Percentiles rank a stretch among this genome's conserved stretches.
Evolutionary conservation across 1,284 basidiomycete genomes (phyloP).

Genomic region (Inonotus obliquus): DNA sequence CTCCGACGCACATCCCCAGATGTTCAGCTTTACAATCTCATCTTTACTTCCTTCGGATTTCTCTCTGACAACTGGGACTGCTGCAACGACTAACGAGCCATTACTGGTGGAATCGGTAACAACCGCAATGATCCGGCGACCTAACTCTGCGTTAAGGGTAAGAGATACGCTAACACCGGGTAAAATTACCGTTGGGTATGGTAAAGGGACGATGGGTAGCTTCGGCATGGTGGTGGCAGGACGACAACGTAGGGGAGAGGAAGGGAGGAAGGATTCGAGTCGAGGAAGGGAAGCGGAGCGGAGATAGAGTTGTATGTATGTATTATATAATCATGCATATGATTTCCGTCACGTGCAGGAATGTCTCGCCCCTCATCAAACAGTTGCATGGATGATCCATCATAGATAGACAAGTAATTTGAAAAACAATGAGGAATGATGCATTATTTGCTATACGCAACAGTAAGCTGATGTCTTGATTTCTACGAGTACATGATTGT

Average conservation of each 20-base stretch:
- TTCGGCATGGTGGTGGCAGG: constrained; percentile 28
- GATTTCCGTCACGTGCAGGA: not conserved
- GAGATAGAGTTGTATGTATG: not conserved
- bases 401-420: not conserved
- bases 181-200: constrained; percentile 60
- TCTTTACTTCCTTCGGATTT: constrained; percentile 20
- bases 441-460: not conserved
- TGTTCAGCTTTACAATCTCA: constrained; percentile 30
- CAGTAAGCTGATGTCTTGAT: not conserved
- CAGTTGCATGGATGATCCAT: not conserved
- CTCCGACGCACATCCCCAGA: constrained; percentile 49
- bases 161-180: constrained; percentile 61
- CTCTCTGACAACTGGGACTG: constrained; percentile 45
- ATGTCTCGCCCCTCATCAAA: not conserved
- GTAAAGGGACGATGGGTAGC: constrained; percentile 57
- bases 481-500: not conserved
- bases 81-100: constrained; percentile 57
- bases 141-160: constrained; percentile 50
- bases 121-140: constrained; percentile 53
- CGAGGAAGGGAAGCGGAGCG: not conserved
- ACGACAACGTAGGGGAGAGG: not conserved
- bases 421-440: not conserved
- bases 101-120: constrained; percentile 50
- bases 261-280: not conserved
- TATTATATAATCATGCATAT: not conserved